Conservation (phyloP, 805 yeast species). For the Candida sakaeoensis region DNA sequence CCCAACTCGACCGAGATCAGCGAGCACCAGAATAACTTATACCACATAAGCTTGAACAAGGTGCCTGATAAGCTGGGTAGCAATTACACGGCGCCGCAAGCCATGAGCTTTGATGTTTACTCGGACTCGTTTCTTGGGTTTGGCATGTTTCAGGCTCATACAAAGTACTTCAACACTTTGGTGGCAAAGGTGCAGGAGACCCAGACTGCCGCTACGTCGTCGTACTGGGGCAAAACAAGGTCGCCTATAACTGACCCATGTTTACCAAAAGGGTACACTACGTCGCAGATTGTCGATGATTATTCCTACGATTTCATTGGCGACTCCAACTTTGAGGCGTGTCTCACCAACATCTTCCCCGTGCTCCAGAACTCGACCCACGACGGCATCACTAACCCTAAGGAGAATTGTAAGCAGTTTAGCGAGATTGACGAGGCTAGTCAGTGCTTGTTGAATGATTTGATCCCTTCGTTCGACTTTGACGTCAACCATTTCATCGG, state of each 20-base stretch:
- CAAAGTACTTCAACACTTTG: slow-evolving; percentile 40
- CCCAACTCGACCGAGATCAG: slow-evolving; percentile 46
- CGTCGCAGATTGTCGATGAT: slow-evolving; percentile 20
- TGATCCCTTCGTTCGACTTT: slow-evolving; percentile 55
- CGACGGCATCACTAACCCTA: slow-evolving; percentile 16
- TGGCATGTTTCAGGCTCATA: slow-evolving; percentile 57
- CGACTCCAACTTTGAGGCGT: slow-evolving; percentile 46
- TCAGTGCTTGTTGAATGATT: slow-evolving; percentile 50
- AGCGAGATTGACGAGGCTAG: slow-evolving; percentile 28
- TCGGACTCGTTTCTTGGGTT: slow-evolving; percentile 58
- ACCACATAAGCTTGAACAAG: slow-evolving; percentile 40
- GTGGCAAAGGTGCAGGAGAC: slow-evolving; percentile 18
- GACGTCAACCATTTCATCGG: slow-evolving; percentile 56
- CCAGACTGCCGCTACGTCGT: slow-evolving; percentile 13
- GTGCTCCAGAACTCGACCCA: slow-evolving; percentile 35
- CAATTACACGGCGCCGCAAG: slow-evolving; percentile 1
- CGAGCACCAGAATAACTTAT: slow-evolving; percentile 46
- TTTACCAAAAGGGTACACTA: slow-evolving; percentile 45
- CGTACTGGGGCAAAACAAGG: slow-evolving; percentile 14
- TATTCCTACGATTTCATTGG: slow-evolving; percentile 44
- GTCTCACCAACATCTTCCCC: slow-evolving; percentile 46
- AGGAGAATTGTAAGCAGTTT: slow-evolving; percentile 29
- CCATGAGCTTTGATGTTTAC: slow-evolving; percentile 39
- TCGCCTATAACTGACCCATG: slow-evolving; percentile 52
- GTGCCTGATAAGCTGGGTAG: slow-evolving; percentile 23